Conservation (phyloP, 805 yeast species). For the Maudiozyma pseudohumilis region DNA sequence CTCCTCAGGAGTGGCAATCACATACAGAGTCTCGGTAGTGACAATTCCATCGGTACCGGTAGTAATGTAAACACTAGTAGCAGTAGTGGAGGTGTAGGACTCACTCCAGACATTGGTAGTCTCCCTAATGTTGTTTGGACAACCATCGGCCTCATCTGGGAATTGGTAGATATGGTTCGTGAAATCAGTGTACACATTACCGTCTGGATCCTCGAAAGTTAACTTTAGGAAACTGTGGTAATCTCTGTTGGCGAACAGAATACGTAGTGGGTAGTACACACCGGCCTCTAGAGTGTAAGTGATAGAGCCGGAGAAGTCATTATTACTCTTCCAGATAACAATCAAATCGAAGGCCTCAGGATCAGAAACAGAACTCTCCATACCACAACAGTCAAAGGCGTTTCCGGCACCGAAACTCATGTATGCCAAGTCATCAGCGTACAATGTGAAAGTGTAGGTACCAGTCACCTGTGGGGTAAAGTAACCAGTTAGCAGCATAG, state of each 20-base stretch:
- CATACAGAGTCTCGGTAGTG: constrained; percentile 9
- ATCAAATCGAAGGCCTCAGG: constrained; percentile 1
- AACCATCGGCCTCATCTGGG: not conserved
- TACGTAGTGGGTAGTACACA: constrained; percentile 13
- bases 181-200: not conserved
- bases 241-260: constrained; percentile 12
- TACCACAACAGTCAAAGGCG: constrained; percentile 19
- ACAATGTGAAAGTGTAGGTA: constrained; percentile 20
- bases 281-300: constrained; percentile 3
- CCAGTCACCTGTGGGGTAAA: constrained; percentile 27
- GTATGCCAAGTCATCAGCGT: constrained; percentile 26
- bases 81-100: constrained; percentile 3
- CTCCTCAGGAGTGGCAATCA: constrained; percentile 7
- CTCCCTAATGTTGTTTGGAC: not conserved
- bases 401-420: constrained; percentile 19
- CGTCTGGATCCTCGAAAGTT: constrained; percentile 4
- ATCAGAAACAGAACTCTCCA: not conserved
- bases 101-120: not conserved
- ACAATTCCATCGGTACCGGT: constrained; percentile 8
- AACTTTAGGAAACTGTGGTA: constrained; percentile 1
- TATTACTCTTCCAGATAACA: constrained; percentile 2
- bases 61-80: constrained; percentile 5
- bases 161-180: not conserved
- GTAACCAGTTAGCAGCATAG: constrained; percentile 24
- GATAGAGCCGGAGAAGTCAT: not conserved